Evolutionary conservation across 2,329 filamentous ascomycete species (phyloP), one percentile per base, ranked within the genome.

Genomic region (Penicillium paneum): DNA sequence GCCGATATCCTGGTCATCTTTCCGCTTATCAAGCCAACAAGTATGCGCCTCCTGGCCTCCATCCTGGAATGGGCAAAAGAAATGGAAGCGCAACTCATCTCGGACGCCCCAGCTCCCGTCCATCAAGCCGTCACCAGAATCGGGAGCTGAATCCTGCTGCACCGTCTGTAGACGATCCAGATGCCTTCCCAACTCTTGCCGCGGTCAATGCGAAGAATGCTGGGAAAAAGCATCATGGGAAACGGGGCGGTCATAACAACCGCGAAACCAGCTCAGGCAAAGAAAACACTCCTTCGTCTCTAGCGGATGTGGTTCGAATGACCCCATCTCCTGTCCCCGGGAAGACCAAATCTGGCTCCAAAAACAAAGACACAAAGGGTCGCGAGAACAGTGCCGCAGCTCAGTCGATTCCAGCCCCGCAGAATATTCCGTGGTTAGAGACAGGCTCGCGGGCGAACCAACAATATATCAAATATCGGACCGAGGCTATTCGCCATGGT

Each of bases 401-500:
- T 15, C 87, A 90, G 70, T 87, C 90, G 2, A 97, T 99, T 52
- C 83, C 90, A 17, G 85, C 86, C 54, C 94, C 94, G 10, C 91
- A 94, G 68, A 89, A 97, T 64, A 91, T 99, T 43, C 94, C 94
- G 0, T 99, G 94, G 94, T 78, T 97, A 4, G 93, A 97, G 74
- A 97, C 94, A 2, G 94, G 94, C 21, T 87, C 93, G 49, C 85
- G 84, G 60, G 90, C 90, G 61, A 97, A 99, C 72, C 91, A 92
- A 74, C 88, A 91, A 24, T 99, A 99, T 71, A 83, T 99, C 63
- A 96, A 96, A 76, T 91, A 92, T 63, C 88, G 94, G 49, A 89
- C 92, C 67, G 93, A 97, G 75, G 94, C 94, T 54, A 96, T 99
- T 72, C 96, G 96, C 76, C 94, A 99, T 71, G 94, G 94, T 63